These are phyloP conservation scores for Phalaenopsis hybrid DNA, from an alignment of 116 monocot genomes.

Conservation along the genomic window DNA sequence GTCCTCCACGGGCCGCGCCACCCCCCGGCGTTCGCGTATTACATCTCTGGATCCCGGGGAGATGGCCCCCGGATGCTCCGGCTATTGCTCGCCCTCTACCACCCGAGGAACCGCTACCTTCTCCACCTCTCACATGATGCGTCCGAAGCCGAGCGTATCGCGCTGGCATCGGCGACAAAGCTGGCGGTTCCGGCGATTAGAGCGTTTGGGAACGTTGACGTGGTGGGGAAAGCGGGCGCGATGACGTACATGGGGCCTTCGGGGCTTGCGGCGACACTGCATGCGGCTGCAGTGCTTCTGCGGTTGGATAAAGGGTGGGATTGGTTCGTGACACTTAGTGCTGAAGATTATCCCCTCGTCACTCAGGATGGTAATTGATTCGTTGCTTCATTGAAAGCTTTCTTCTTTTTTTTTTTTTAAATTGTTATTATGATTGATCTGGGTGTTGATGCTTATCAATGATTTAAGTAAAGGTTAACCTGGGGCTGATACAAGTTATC, in stretches of 20 bases:
- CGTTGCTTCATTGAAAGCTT: background rate
- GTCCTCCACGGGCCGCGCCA: conserved; percentile 22
- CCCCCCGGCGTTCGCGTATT: conserved; percentile 46
- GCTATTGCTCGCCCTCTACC: conserved; percentile 47
- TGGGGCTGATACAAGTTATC: background rate
- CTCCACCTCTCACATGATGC: conserved; percentile 44
- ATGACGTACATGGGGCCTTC: conserved; percentile 40
- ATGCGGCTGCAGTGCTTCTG: conserved; percentile 36
- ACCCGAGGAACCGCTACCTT: conserved; percentile 53
- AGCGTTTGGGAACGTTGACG: conserved; percentile 53
- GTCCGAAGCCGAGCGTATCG: conserved; percentile 27
- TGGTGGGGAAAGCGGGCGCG: conserved; percentile 35
- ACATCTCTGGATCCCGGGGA: conserved; percentile 28
- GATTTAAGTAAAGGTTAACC: background rate
- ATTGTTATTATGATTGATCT: background rate
- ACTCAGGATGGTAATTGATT: conserved; percentile 45
- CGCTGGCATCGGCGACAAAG: conserved; percentile 18
- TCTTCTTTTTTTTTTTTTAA: background rate
- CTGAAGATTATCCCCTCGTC: conserved; percentile 42
- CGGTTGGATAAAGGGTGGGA: conserved; percentile 44
- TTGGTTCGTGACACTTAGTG: conserved; percentile 48
- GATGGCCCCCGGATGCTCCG: conserved; percentile 29
- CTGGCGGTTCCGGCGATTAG: conserved; percentile 24
- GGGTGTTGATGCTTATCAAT: background rate
- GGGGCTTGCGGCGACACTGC: conserved; percentile 32